phyloP scores from a whole-genome alignment of 495 filamentous ascomycete genomes.

The Eremomyces bilateralis region DNA sequence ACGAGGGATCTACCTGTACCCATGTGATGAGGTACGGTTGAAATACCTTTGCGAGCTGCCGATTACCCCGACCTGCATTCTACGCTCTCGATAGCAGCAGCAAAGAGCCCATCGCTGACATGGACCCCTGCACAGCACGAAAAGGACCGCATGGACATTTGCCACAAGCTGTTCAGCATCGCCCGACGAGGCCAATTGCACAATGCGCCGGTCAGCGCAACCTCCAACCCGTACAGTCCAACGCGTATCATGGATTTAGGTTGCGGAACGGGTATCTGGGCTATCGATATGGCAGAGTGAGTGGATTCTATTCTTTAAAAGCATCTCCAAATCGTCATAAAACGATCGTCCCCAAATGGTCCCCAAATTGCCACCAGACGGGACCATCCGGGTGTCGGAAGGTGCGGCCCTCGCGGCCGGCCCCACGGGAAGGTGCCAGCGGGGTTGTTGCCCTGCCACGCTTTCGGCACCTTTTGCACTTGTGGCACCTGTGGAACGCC shows the following conservation, averaged over 20 bases:
- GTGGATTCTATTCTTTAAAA: conserved; percentile 14
- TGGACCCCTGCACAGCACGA: conserved; percentile 11
- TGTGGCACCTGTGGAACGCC: no score
- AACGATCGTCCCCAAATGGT: no score
- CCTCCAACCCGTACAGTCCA: conserved; percentile 4
- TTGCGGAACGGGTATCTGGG: conserved; percentile 82
- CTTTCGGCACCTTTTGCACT: no score
- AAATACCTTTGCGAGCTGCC: no score
- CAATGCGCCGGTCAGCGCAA: conserved; percentile 26
- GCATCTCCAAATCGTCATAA: no score
- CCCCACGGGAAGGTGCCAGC: no score
- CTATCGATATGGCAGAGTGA: conserved; percentile 66
- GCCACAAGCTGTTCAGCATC: conserved; percentile 25
- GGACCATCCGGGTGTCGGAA: no score
- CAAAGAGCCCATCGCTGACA: no score
- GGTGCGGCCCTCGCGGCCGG: no score
- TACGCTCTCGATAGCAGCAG: no score
- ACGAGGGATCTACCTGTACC: conserved; percentile 37
- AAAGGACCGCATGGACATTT: conserved; percentile 23
- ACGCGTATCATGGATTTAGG: conserved; percentile 51
- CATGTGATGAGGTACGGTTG: conserved; percentile 32
- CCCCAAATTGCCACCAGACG: no score
- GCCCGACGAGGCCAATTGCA: conserved; percentile 38
- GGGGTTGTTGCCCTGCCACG: no score
- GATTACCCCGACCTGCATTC: conserved; percentile 1